Evolutionary conservation across 345 rosid species (phyloP).

Genomic region (Linum tenue): DNA sequence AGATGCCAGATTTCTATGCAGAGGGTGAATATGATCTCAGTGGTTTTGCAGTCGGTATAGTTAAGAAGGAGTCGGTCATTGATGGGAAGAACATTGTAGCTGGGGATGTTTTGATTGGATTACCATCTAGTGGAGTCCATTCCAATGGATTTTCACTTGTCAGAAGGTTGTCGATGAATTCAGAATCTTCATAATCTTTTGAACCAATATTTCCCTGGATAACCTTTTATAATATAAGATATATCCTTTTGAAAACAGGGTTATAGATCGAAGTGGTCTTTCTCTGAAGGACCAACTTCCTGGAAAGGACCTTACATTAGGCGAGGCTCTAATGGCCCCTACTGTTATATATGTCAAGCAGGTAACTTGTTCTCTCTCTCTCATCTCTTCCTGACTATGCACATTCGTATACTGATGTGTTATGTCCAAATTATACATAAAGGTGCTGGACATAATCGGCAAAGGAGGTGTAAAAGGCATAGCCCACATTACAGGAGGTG

Average conservation of each 20-base stretch:
- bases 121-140: slow-evolving; percentile 91
- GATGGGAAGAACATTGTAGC: slow-evolving; percentile 70
- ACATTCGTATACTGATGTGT: neutral
- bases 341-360: slow-evolving; percentile 82
- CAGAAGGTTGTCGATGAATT: slow-evolving; percentile 40
- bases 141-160: slow-evolving; percentile 94
- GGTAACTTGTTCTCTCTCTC: slow-evolving; percentile 31
- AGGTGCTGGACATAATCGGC: slow-evolving; percentile 73
- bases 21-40: slow-evolving; percentile 85
- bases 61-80: slow-evolving; percentile 66
- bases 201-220: no score
- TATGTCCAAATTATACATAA: neutral
- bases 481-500: slow-evolving; percentile 93
- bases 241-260: slow-evolving; percentile 30
- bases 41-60: slow-evolving; percentile 88
- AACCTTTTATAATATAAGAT: neutral
- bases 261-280: slow-evolving; percentile 53
- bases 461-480: slow-evolving; percentile 85
- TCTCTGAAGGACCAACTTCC: slow-evolving; percentile 65
- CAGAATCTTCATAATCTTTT: neutral
- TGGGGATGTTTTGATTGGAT: slow-evolving; percentile 76
- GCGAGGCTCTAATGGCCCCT: slow-evolving; percentile 91
- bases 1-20: slow-evolving; percentile 89
- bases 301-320: slow-evolving; percentile 47
- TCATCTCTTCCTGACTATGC: neutral